A percentile compares a stretch with the other conserved stretches of the same genome.
phyloP scores from a whole-genome alignment of 495 filamentous ascomycete species.

The Aspergillus coremiiformis region DNA sequence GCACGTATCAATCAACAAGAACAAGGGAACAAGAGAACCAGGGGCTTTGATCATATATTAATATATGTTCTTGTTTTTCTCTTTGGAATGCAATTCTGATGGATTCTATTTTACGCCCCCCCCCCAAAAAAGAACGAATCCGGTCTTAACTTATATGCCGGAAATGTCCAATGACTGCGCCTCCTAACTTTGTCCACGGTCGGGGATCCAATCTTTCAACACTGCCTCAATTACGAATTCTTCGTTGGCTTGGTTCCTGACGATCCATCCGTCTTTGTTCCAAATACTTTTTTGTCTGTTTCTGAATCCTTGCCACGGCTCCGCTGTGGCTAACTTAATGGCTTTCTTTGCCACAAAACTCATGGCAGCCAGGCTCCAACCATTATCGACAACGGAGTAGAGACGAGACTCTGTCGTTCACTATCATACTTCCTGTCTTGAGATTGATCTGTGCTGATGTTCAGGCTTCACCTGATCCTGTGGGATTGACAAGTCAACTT shows the following conservation, averaged over 20 bases:
- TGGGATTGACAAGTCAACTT: not conserved
- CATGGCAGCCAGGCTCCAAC: no score
- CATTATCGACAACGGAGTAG: no score
- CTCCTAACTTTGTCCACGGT: not conserved
- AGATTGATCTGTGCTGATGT: not conserved
- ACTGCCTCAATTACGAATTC: conserved; percentile 2
- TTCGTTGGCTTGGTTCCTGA: conserved; percentile 2
- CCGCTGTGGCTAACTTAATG: conserved; percentile 3
- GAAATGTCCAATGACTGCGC: not conserved
- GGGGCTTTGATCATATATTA: not conserved
- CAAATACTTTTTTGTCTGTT: not conserved
- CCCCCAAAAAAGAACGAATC: not conserved
- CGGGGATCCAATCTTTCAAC: not conserved
- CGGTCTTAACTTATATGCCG: not conserved
- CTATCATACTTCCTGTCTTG: not conserved
- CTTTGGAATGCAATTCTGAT: not conserved
- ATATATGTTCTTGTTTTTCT: not conserved
- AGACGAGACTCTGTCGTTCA: no score
- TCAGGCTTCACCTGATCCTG: not conserved
- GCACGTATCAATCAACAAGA: no score
- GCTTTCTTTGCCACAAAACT: not conserved
- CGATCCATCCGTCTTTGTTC: not conserved
- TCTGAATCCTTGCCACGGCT: conserved; percentile 2
- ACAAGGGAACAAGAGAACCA: no score
- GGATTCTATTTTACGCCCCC: not conserved